Evolutionary conservation across 2,329 filamentous ascomycete species (phyloP), one percentile per base, ranked within the genome.

Genomic region (Diaporthe aspalathi): DNA sequence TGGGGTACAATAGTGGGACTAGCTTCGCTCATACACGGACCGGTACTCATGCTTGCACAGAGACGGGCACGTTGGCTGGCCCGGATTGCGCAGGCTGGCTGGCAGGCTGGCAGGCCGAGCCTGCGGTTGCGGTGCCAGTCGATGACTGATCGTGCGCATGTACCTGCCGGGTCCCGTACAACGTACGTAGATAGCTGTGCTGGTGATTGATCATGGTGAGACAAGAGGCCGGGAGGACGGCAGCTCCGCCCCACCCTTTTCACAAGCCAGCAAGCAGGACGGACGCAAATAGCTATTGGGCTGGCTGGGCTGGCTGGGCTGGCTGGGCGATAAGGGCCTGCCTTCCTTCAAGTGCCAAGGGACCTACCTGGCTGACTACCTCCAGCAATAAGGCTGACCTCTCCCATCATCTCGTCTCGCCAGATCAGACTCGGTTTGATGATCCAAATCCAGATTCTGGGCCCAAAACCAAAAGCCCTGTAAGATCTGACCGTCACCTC

Each of bases 1-100:
- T 68, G 56, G 45, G 54, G 32, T 22, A 73, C 70, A 66, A 53
- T 45, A 70, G 32, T 65, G 60, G 60, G 60, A 65, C 60, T 29
- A 32, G 20, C 29, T 47, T 47, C 60, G 60, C 40, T 35, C 38
- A 62, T 20, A 62, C 38, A 45, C 38, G 56, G 29, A 65, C 43
- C 49, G 40, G 60, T 65, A 65, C 45, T 65, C 50, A 29, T 50
- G 38, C 45, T 24, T n/a, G n/a, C n/a, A n/a, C n/a, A 11, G 16
- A 35, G 60, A 45, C 60, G 45, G 45, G 35, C 6, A 12, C 60
- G 27, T 27, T n/a, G n/a, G 43, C 43, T 63, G 60, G 49, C 60
- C 60, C 43, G 60, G 57, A 63, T 63, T 63, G 57, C n/a, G n/a
- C n/a, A n/a, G n/a, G n/a, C n/a, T n/a, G n/a, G n/a, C n/a, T n/a